phyloP scores from a whole-genome alignment of 225 moss, liverwort and hornwort genomes.

The Ulota crispa region DNA sequence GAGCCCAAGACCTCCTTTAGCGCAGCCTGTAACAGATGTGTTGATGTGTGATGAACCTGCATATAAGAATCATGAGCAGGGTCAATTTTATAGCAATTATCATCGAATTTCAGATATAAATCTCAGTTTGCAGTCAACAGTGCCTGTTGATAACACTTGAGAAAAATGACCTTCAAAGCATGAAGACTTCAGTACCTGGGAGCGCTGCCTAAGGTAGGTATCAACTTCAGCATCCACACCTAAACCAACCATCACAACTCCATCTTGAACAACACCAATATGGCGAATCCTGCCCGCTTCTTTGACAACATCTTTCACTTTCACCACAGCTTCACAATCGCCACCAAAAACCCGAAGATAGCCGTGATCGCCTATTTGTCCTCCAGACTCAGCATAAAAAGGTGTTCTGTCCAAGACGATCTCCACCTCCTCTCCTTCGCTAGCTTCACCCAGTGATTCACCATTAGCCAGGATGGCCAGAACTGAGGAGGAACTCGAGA shows the following conservation, averaged over 20 bases:
- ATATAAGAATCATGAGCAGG: not conserved
- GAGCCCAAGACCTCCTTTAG: constrained; percentile 71
- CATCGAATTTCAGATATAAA: not conserved
- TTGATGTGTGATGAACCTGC: constrained; percentile 91
- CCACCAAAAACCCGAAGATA: constrained; percentile 51
- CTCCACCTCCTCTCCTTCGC: constrained; percentile 65
- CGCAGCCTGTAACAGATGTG: constrained; percentile 86
- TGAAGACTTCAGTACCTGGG: constrained; percentile 58
- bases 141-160: not conserved
- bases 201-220: constrained; percentile 53
- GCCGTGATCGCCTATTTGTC: constrained; percentile 92
- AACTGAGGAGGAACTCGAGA: constrained; percentile 55
- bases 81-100: not conserved
- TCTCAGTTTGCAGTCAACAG: not conserved
- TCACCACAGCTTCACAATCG: constrained; percentile 54
- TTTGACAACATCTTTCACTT: constrained; percentile 77
- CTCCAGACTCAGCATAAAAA: constrained; percentile 94
- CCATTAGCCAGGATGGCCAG: constrained; percentile 71
- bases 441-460: constrained; percentile 57
- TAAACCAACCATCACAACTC: constrained; percentile 62
- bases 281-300: constrained; percentile 77
- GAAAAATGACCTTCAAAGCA: not conserved
- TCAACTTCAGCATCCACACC: constrained; percentile 69
- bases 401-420: constrained; percentile 85
- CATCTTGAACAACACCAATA: constrained; percentile 63